These are phyloP conservation scores for Durotheca rogersii DNA, from an alignment of 495 filamentous ascomycete species.

Conservation along the genomic window DNA sequence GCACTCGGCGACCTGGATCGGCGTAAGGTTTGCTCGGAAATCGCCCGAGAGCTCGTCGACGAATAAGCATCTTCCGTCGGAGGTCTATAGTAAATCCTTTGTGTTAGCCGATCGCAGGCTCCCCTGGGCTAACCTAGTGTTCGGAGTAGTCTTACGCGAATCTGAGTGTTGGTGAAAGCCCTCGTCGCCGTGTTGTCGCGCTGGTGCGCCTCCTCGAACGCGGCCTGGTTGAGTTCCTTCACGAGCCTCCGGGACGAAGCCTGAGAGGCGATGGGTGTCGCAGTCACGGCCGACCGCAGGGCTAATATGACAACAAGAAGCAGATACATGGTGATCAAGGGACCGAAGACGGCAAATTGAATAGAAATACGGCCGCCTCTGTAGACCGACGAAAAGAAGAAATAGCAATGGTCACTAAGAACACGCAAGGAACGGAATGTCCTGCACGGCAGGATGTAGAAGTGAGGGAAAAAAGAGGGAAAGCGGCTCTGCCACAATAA, in stretches of 20 bases:
- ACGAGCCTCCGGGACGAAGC: conserved; percentile 38
- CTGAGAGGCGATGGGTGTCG: conserved; percentile 19
- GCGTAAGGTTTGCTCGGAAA: conserved; percentile 58
- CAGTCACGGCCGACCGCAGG: conserved; percentile 10
- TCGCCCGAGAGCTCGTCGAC: conserved; percentile 57
- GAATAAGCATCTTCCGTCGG: conserved; percentile 54
- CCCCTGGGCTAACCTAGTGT: neutral
- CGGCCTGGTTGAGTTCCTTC: conserved; percentile 45
- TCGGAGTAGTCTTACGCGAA: conserved; percentile 45
- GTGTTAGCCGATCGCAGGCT: neutral
- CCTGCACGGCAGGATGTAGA: conserved; percentile 21
- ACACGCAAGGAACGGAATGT: conserved; percentile 12
- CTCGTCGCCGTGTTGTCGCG: conserved; percentile 50
- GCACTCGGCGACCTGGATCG: conserved; percentile 51
- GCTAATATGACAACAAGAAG: conserved; percentile 3
- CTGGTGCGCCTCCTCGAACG: conserved; percentile 53
- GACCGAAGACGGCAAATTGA: neutral
- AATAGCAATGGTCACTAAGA: neutral
- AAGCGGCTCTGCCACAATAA: conserved; percentile 2
- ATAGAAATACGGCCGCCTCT: no score
- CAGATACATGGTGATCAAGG: conserved; percentile 9
- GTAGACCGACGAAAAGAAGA: conserved; percentile 1
- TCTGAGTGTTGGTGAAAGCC: conserved; percentile 49
- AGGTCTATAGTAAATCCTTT: conserved; percentile 41
- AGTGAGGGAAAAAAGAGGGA: conserved; percentile 6